Conservation (phyloP, 768 basidiomycete species). For the Xerocomellus intermedius region DNA sequence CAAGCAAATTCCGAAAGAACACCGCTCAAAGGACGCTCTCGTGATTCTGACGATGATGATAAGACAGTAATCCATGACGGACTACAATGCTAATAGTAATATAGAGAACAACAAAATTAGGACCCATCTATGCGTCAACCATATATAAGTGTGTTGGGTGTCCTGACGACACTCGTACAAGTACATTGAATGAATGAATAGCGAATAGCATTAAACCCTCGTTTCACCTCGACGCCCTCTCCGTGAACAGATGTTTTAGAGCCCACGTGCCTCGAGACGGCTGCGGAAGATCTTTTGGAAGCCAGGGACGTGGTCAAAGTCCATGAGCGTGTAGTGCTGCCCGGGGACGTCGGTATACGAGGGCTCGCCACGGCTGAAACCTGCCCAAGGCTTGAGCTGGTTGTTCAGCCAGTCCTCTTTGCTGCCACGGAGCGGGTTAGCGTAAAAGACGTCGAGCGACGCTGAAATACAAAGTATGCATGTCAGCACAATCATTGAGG, state of each 20-base stretch:
- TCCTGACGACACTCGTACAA: too few species aligned
- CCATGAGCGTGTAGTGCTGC: too few species aligned
- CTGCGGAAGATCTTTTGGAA: slow-evolving; percentile 31
- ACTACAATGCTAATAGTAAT: too few species aligned
- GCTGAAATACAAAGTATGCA: slow-evolving; percentile 5
- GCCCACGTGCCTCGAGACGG: slow-evolving; percentile 25
- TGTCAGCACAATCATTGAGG: background rate
- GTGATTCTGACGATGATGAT: background rate
- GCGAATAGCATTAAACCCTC: too few species aligned
- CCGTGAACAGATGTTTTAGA: slow-evolving; percentile 1
- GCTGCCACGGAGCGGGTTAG: slow-evolving; percentile 26
- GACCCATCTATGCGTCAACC: too few species aligned
- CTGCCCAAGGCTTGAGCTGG: slow-evolving; percentile 27
- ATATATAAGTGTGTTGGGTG: too few species aligned
- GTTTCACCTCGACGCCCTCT: too few species aligned
- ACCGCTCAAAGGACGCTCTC: too few species aligned
- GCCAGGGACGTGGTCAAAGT: background rate
- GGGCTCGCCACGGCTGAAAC: slow-evolving; percentile 23
- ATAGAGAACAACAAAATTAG: too few species aligned
- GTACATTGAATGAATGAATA: too few species aligned
- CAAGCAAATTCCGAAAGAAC: background rate
- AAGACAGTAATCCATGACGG: too few species aligned
- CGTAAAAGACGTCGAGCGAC: slow-evolving; percentile 26
- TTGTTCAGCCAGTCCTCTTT: slow-evolving; percentile 32
- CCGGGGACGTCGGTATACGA: slow-evolving; percentile 21